Evolutionary conservation across 2,329 filamentous ascomycete genomes (phyloP).

Genomic region (Tolypocladium ovalisporum): DNA sequence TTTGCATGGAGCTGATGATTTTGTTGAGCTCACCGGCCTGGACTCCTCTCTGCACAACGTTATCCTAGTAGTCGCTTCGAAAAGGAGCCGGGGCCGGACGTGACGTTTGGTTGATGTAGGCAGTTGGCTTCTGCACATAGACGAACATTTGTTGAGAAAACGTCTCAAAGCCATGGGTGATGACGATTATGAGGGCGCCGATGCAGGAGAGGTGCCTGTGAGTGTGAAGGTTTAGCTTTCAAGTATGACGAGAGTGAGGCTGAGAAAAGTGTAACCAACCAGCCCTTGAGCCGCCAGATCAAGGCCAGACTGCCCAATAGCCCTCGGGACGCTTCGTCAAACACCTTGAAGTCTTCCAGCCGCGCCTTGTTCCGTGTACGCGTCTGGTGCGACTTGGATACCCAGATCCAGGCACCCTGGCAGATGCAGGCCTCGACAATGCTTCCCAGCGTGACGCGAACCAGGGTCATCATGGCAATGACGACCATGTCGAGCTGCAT

Average conservation of each 20-base stretch:
- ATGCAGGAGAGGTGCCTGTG: slow-evolving; percentile 24
- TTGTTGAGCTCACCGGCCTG: slow-evolving; percentile 1
- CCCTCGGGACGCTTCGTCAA: slow-evolving; percentile 25
- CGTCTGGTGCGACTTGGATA: slow-evolving; percentile 20
- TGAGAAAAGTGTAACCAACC: slow-evolving; percentile 12
- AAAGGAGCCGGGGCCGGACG: slow-evolving; percentile 14
- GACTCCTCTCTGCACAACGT: slow-evolving; percentile 13
- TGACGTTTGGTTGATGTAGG: slow-evolving; percentile 6
- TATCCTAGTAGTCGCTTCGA: slow-evolving; percentile 24
- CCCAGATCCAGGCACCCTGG: slow-evolving; percentile 29
- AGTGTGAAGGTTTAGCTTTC: slow-evolving; percentile 1
- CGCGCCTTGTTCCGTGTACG: slow-evolving; percentile 18
- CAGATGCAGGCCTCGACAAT: slow-evolving; percentile 24
- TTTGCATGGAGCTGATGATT: too few relatives aligned
- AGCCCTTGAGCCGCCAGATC: slow-evolving; percentile 22
- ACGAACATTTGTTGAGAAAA: slow-evolving; percentile 27
- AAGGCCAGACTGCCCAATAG: slow-evolving; percentile 22
- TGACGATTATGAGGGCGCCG: slow-evolving; percentile 23
- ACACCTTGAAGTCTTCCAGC: slow-evolving; percentile 26
- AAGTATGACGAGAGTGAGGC: not conserved
- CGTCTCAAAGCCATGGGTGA: slow-evolving; percentile 26
- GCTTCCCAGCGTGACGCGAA: slow-evolving; percentile 21
- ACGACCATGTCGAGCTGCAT: slow-evolving; percentile 23
- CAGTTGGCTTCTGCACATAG: slow-evolving; percentile 16
- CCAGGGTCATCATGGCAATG: slow-evolving; percentile 25